A percentile compares a stretch with the other conserved stretches of the same genome.
These are phyloP conservation scores for Drechslerella coelobrocha DNA, from an alignment of 2,329 filamentous ascomycete species.

Conservation along the genomic window DNA sequence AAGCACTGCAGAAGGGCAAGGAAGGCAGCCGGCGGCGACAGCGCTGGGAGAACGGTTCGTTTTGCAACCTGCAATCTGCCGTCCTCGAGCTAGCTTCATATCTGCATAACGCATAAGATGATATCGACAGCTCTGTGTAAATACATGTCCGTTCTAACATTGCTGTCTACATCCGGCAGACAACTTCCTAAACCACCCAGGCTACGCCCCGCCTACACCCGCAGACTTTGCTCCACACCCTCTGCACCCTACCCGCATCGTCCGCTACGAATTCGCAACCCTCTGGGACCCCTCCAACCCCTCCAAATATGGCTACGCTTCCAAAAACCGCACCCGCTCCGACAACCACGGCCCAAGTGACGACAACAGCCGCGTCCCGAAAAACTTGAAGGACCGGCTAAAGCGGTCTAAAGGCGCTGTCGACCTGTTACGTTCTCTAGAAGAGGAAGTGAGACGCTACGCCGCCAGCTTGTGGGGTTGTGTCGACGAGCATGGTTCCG, in stretches of 20 bases:
- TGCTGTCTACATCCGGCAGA: conserved; percentile 63
- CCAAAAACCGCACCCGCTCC: conserved; percentile 55
- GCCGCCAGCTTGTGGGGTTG: conserved; percentile 42
- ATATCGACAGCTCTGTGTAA: conserved; percentile 6
- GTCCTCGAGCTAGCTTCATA: too few relatives aligned
- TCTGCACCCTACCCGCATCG: conserved; percentile 76
- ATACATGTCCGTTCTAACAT: conserved; percentile 13
- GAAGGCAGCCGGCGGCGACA: conserved; percentile 85
- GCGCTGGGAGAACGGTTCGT: conserved; percentile 88
- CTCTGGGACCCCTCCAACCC: conserved; percentile 74
- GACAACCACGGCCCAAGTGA: conserved; percentile 63
- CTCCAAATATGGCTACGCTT: conserved; percentile 58
- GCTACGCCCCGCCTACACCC: conserved; percentile 80
- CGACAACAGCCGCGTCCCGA: conserved; percentile 70
- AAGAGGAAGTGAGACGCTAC: conserved; percentile 74
- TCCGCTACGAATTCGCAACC: conserved; percentile 88
- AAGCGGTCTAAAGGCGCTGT: conserved; percentile 79
- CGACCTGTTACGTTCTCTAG: conserved; percentile 79
- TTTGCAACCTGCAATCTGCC: too few relatives aligned
- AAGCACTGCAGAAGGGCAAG: conserved; percentile 83
- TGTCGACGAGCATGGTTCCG: conserved; percentile 52
- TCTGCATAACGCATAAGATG: background rate
- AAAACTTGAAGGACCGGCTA: conserved; percentile 78
- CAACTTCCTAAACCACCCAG: conserved; percentile 82
- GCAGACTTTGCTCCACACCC: conserved; percentile 83